Conservation (phyloP, 345 rosid species). For the Eucalyptus pauciflora region DNA sequence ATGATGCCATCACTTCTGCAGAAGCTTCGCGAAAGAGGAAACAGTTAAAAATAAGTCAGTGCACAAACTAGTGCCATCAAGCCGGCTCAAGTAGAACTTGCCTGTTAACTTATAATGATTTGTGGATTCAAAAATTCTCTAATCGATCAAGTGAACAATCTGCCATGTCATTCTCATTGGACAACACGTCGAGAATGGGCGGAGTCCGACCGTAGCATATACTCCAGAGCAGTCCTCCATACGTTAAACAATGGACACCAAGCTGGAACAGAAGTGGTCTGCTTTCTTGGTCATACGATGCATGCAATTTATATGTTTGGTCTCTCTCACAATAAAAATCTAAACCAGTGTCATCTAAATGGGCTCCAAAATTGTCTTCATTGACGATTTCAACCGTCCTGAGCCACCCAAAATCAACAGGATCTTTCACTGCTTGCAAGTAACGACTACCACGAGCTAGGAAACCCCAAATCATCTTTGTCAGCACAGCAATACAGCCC, state of each 20-base stretch:
- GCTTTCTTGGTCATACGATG: slow-evolving; percentile 4
- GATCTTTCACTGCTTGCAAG: slow-evolving; percentile 29
- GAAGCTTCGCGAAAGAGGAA: background rate
- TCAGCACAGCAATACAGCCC: slow-evolving; percentile 23
- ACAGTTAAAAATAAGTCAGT: background rate
- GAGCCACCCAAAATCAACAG: slow-evolving; percentile 29
- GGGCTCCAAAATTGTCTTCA: background rate
- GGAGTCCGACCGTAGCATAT: slow-evolving; percentile 27
- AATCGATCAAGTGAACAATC: background rate
- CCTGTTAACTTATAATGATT: background rate
- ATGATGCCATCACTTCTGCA: background rate
- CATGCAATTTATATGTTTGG: background rate
- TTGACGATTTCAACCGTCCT: background rate
- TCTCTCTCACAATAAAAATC: background rate
- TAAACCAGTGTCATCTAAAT: background rate
- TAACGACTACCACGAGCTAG: slow-evolving; percentile 23
- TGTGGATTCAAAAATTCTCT: background rate
- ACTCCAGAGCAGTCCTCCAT: slow-evolving; percentile 27
- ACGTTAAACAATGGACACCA: slow-evolving; percentile 54
- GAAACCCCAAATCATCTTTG: slow-evolving; percentile 31
- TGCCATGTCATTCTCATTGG: background rate
- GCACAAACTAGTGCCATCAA: background rate
- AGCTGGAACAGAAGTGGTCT: slow-evolving; percentile 14
- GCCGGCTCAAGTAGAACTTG: background rate
- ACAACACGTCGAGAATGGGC: background rate